Conservation (phyloP, 352 stramenopile genomes). For the Blastocystis sp. region DNA sequence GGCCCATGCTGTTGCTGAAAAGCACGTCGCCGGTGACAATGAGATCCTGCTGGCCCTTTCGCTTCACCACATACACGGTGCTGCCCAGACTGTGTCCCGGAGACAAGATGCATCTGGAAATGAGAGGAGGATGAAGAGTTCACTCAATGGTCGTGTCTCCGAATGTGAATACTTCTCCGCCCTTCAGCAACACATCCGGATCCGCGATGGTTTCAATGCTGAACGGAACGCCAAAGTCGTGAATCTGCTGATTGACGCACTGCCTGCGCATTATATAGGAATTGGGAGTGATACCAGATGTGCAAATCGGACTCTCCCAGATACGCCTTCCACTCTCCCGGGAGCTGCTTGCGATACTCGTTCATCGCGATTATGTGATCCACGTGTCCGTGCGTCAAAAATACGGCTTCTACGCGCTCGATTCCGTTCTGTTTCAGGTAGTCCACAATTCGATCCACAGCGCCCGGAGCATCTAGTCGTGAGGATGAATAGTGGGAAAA, state of each 20-base stretch:
- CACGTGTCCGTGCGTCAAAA: slow-evolving; percentile 82
- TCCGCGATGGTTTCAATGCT: slow-evolving; percentile 16
- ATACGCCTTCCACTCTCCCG: slow-evolving; percentile 40
- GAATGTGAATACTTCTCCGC: slow-evolving; percentile 61
- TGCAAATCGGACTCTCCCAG: slow-evolving; percentile 34
- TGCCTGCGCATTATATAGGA: not conserved
- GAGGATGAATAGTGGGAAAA: not conserved
- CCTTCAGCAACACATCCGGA: slow-evolving; percentile 49
- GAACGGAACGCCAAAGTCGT: slow-evolving; percentile 24
- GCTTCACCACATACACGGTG: slow-evolving; percentile 45
- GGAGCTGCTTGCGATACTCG: slow-evolving; percentile 31
- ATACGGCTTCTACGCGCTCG: slow-evolving; percentile 73
- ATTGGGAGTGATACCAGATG: slow-evolving; percentile 5
- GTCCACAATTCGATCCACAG: not conserved
- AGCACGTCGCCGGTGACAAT: slow-evolving; percentile 54
- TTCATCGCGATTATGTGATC: slow-evolving; percentile 77
- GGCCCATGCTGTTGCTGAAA: slow-evolving; percentile 13
- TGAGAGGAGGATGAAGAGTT: not conserved
- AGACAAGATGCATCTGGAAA: slow-evolving; percentile 21
- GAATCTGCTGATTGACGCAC: slow-evolving; percentile 49
- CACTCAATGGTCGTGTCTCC: slow-evolving; percentile 38
- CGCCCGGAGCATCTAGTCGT: slow-evolving; percentile 49
- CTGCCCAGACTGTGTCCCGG: slow-evolving; percentile 59
- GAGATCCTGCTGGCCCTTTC: slow-evolving; percentile 7
- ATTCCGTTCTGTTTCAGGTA: slow-evolving; percentile 50